Base-by-base conservation (phyloP, 164 flowering plant genomes). In the Magnolia kwangsiensis region DNA sequence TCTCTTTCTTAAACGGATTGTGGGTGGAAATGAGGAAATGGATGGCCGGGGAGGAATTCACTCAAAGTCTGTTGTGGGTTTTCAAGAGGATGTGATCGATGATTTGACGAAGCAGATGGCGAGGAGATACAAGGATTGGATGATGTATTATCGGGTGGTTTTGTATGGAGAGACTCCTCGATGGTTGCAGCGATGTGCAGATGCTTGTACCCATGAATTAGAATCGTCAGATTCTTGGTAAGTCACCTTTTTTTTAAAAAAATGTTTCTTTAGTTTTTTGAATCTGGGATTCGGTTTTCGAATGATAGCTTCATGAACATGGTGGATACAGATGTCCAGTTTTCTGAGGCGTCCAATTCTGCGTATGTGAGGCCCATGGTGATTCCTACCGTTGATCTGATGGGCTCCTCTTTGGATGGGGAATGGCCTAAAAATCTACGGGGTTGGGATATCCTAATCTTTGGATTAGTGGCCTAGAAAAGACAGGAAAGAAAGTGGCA, bases 111-210 rank as follows among this genome's bases (percentile, higher is more conserved):
- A 77, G 75, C 74, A 75, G 78, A 74, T 83, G 58, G 93, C 95
- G 2, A 85, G 87, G 79, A 85, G 82, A 78, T 92, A 86, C 83
- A 92, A 90, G 78, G 86, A 85, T 51, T 83, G 92, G 86, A 69
- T 91, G 71, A 85, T 86, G 83, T 92, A 91, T 80, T 84, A 89
- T 74, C 90, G 83, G 81, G 87, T 92, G 37, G 85, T 89, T 86
- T 80, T 79, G 24, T 81, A 83, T 80, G 93, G 89, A 67, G 89
- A 85, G 79, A 78, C 78, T 70, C 73, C 84, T 75, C 75, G 67
- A 6, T 24, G 71, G 67, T 23, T 65, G n/a, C 55, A 27, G 7
- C 23, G 27, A 3, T 8, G 76, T 73, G 77, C 65, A 45, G 77
- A 71, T 64, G n/a, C 66, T 71, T 20, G 74, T 50, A 50, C 76